Evolutionary conservation across 176 grass and related monocot species (phyloP).

Genomic region (Ensete ventricosum): DNA sequence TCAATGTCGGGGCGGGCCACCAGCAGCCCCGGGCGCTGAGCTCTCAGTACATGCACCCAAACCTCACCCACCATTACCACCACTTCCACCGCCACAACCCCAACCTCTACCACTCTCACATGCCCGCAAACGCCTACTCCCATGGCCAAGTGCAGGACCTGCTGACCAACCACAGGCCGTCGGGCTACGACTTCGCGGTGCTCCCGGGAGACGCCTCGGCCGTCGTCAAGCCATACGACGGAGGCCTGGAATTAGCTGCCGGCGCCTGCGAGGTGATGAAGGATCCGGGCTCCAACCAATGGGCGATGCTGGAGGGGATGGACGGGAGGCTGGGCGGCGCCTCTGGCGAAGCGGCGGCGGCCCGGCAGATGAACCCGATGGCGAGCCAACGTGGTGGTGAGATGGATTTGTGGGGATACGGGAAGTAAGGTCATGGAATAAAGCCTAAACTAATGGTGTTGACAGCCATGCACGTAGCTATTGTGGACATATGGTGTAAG

Average conservation of each 20-base stretch:
- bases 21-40: conserved; percentile 28
- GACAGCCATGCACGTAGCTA: no score
- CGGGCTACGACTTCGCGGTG: conserved; percentile 56
- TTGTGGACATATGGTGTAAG: no score
- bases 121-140: not conserved
- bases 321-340: conserved; percentile 14
- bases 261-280: conserved; percentile 45
- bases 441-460: not conserved
- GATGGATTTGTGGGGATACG: conserved; percentile 92
- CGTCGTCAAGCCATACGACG: conserved; percentile 21
- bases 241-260: conserved; percentile 38
- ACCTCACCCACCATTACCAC: conserved; percentile 35
- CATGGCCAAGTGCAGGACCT: not conserved
- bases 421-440: conserved; percentile 31
- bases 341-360: conserved; percentile 23
- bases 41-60: conserved; percentile 53
- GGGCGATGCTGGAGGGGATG: conserved; percentile 58
- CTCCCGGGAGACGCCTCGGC: conserved; percentile 26
- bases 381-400: conserved; percentile 52
- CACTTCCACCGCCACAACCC: conserved; percentile 18
- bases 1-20: conserved; percentile 24
- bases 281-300: conserved; percentile 26
- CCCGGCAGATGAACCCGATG: conserved; percentile 64
- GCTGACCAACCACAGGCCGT: not conserved
- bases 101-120: not conserved